Evolutionary conservation across 768 basidiomycete genomes (phyloP), one percentile per base, ranked within the genome.

Genomic region (Tylopilus rubrobrunneus): DNA sequence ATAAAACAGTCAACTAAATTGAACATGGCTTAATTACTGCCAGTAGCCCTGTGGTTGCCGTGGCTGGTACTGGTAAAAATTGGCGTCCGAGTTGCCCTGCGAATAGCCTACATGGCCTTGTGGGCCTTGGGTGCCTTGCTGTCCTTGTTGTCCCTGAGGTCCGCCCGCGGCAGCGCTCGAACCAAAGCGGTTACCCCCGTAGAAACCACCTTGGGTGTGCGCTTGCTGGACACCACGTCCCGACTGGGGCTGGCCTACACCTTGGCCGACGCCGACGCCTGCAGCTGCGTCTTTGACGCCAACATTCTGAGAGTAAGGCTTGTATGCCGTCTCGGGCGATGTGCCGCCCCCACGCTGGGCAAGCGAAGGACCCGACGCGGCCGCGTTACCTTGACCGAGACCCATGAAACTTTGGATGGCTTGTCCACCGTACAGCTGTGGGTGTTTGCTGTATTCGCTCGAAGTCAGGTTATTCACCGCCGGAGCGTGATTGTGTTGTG

Each of bases 281-380:
- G 76, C 71, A 2, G 78, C 57, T 3, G 81, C 80, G 52, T 87
- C 88, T 73, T 88, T 87, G 11, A 78, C 73, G 5, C 68, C 70
- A n/a, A 70, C 73, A 47, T 70, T 71, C 50, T 67, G 72, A 46
- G 78, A 80, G 63, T 89, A 90, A 11, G 86, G 84, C 65, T 91
- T 90, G 72, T 88, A 90, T 15, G 85, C 72, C 8, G 82, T 73
- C 69, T 90, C 89, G 1, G 88, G 87, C 7, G 87, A 88, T 14
- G 76, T 74, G 33, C 78, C 80, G 19, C 76, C 74, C 33, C 53
- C 55, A 15, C 77, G 75, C 51, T 77, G 74, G 23, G 71, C 71
- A 33, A 76, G 67, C 27, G 73, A 73, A 11, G 79, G 79, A 5
- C 79, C 84, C 36, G 77, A 73, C 21, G 77, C 66, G 0, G 77